Base-by-base conservation (phyloP, 2,329 filamentous ascomycete species). In the Botryotinia convoluta region DNA sequence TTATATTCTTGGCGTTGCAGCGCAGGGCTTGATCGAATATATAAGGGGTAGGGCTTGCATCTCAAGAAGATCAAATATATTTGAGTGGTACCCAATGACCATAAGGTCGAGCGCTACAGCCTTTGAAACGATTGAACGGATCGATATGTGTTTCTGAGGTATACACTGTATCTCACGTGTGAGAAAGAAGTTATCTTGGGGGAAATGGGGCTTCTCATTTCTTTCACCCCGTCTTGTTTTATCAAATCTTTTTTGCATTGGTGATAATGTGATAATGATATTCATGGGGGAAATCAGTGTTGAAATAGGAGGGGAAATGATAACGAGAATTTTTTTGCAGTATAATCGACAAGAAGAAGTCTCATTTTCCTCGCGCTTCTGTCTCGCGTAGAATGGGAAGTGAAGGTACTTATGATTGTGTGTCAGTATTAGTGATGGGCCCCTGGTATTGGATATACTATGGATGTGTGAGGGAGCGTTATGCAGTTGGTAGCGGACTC, bases 241-340 rank as follows among this genome's bases (percentile, higher is more conserved):
- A 0, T 54, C n/a, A 22, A n/a, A 2, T n/a, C 48, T 14, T 26
- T 0, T 14, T 18, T 29, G 3, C 2, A 1, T 8, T 54, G 51
- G 14, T 7, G 16, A 8, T 57, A 1, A 1, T 48, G 10, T 29
- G 51, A 54, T 29, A 7, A 14, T 29, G n/a, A 16, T 29, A 3
- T 2, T 18, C 14, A 18, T 16, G 0, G 14, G 14, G 6, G 48
- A 54, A 29, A n/a, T 29, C 3, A 54, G 51, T 29, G n/a, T n/a
- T 51, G 5, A 4, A 9, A 54, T 29, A 22, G 51, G 6, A 18
- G 16, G 51, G n/a, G 1, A 18, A 16, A 3, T 29, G n/a, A 4
- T 18, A 32, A 57, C 7, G n/a, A 57, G 6, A 18, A 9, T n/a
- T 16, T 51, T 16, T 22, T 7, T 20, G 8, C 1, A 7, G 26